These are phyloP conservation scores for Paspalum vaginatum DNA, from an alignment of 176 grass and related monocot species.

Conservation along the genomic window DNA sequence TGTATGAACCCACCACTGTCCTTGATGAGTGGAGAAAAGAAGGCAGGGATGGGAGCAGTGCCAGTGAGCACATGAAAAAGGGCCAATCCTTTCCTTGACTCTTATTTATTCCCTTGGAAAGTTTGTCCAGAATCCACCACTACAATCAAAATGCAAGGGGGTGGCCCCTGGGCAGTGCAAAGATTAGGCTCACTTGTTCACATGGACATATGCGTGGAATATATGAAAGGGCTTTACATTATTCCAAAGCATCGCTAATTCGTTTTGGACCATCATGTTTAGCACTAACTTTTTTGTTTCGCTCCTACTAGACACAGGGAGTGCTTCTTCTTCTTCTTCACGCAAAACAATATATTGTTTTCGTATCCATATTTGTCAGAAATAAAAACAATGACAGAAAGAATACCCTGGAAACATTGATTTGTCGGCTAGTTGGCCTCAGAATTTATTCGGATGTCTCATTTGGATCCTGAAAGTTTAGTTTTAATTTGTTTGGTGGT, in stretches of 20 bases:
- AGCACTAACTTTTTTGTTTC: slow-evolving; percentile 33
- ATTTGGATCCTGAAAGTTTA: background rate
- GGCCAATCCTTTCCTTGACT: slow-evolving; percentile 36
- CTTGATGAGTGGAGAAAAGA: slow-evolving; percentile 42
- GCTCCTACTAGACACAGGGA: background rate
- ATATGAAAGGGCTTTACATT: background rate
- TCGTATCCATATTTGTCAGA: background rate
- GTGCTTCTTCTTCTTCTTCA: background rate
- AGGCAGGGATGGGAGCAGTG: background rate
- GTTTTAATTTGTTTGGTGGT: background rate
- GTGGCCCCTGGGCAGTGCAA: slow-evolving; percentile 12
- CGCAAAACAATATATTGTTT: background rate
- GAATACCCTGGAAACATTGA: background rate
- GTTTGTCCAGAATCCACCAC: slow-evolving; percentile 16
- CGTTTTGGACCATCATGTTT: slow-evolving; percentile 17
- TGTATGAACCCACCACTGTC: slow-evolving; percentile 34
- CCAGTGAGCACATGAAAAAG: slow-evolving; percentile 41
- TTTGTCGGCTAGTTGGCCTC: background rate
- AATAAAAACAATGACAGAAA: background rate
- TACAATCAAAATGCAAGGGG: background rate
- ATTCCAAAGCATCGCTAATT: background rate
- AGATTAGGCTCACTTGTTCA: slow-evolving; percentile 14
- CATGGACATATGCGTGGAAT: slow-evolving; percentile 7
- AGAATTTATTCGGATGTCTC: background rate
- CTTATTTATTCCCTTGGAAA: slow-evolving; percentile 35